phyloP scores from a whole-genome alignment of 73 alveolate species.

The Uronychia binucleata region DNA sequence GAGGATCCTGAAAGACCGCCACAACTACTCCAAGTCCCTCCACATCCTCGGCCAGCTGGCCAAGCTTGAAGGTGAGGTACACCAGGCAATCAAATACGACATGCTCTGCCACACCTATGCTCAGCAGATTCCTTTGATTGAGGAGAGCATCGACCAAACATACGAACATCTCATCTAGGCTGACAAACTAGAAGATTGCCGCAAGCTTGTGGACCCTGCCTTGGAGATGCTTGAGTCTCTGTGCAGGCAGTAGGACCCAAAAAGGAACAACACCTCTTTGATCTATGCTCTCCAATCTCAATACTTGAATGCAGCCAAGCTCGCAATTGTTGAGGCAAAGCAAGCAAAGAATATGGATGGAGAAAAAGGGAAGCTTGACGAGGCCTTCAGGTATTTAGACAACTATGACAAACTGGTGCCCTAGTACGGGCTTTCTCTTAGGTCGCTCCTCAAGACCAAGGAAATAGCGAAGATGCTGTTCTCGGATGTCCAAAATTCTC shows the following conservation, averaged over 20 bases:
- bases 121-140: constrained; percentile 37
- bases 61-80: constrained; percentile 86
- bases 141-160: constrained; percentile 39
- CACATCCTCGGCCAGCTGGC: constrained; percentile 74
- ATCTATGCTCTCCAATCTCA: constrained; percentile 29
- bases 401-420: constrained; percentile 40
- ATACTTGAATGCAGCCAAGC: constrained; percentile 36
- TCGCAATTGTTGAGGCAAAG: constrained; percentile 25
- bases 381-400: constrained; percentile 38
- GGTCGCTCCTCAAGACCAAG: not conserved
- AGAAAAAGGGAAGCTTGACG: constrained; percentile 31
- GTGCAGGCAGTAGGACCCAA: constrained; percentile 12
- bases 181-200: constrained; percentile 50
- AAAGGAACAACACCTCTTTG: constrained; percentile 30
- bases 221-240: constrained; percentile 40
- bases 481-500: not conserved
- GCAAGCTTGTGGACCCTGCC: constrained; percentile 34
- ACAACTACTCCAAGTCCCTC: constrained; percentile 74
- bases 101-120: constrained; percentile 53
- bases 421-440: constrained; percentile 24
- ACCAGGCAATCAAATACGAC: constrained; percentile 65
- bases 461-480: constrained; percentile 7
- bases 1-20: constrained; percentile 84
- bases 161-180: constrained; percentile 15
- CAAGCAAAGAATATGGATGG: constrained; percentile 14